These are phyloP conservation scores for Phytopythium aichiense DNA, from an alignment of 352 stramenopile species.

Conservation along the genomic window DNA sequence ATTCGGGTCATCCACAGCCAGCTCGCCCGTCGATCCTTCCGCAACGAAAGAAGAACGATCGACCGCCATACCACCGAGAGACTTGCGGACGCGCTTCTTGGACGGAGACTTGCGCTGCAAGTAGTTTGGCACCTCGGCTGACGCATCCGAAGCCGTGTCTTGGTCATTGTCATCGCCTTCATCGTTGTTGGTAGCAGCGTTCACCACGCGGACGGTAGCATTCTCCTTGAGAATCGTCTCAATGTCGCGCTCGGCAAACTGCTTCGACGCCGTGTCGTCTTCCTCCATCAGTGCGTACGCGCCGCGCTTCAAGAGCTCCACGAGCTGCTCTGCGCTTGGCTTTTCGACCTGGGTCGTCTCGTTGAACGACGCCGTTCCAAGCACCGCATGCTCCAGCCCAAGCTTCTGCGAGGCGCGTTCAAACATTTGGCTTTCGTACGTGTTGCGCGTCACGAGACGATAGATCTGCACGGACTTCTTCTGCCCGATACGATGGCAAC, in stretches of 20 bases:
- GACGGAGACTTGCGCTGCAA: slow-evolving; percentile 34
- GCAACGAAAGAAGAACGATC: slow-evolving; percentile 91
- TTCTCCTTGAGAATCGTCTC: slow-evolving; percentile 94
- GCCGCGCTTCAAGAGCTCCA: slow-evolving; percentile 96
- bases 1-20: slow-evolving; percentile 95
- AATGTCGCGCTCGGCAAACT: slow-evolving; percentile 96
- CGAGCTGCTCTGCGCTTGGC: slow-evolving; percentile 90
- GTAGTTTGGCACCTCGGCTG: slow-evolving; percentile 7
- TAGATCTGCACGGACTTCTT: slow-evolving; percentile 98
- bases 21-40: slow-evolving; percentile 84
- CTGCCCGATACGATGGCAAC: slow-evolving; percentile 98
- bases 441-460: slow-evolving; percentile 97
- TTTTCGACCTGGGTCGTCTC: slow-evolving; percentile 86
- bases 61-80: slow-evolving; percentile 71
- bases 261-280: slow-evolving; percentile 91
- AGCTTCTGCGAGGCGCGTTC: slow-evolving; percentile 97
- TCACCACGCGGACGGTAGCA: slow-evolving; percentile 67
- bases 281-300: slow-evolving; percentile 98
- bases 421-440: slow-evolving; percentile 99
- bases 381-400: slow-evolving; percentile 97
- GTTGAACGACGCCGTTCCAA: slow-evolving; percentile 93
- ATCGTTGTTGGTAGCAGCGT: slow-evolving; percentile 21
- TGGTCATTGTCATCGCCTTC: slow-evolving; percentile 24
- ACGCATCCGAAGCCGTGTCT: slow-evolving; percentile 1
- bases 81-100: slow-evolving; percentile 66